These are phyloP conservation scores for Chloris gayana DNA, from an alignment of 176 grass and related monocot species.

Conservation along the genomic window DNA sequence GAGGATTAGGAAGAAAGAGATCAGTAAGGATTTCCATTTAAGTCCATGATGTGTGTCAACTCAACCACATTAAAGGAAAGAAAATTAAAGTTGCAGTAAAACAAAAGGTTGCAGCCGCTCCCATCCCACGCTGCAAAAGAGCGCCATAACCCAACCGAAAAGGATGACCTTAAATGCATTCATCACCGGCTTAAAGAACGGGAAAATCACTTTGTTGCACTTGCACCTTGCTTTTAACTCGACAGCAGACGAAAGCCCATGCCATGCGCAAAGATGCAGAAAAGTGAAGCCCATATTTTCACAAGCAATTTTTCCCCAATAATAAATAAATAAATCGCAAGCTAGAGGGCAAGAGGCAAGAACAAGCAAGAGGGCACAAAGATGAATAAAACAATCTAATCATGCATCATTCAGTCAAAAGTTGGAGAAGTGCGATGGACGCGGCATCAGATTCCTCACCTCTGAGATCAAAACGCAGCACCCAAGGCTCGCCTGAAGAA, in stretches of 20 bases:
- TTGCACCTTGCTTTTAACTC: conserved; percentile 38
- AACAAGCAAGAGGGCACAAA: too few species aligned
- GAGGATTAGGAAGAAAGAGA: neutral
- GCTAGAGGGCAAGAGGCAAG: too few species aligned
- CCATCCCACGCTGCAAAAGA: conserved; percentile 44
- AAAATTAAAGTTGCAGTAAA: conserved; percentile 7
- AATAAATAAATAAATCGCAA: too few species aligned
- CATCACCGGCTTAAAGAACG: conserved; percentile 46
- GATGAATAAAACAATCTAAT: neutral
- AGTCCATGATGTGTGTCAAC: conserved; percentile 24
- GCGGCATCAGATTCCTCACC: conserved; percentile 46
- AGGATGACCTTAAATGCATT: conserved; percentile 45
- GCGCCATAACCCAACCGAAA: conserved; percentile 29
- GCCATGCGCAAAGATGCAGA: neutral
- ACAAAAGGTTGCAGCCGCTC: conserved; percentile 29
- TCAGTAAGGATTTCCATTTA: neutral
- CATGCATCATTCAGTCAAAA: conserved; percentile 7
- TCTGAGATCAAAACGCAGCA: conserved; percentile 19
- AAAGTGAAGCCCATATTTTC: conserved; percentile 16
- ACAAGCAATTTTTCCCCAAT: too few species aligned
- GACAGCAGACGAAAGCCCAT: conserved; percentile 24
- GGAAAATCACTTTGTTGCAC: conserved; percentile 38
- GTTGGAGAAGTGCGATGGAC: neutral
- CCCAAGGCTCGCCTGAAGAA: too few species aligned
- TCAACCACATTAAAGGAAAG: conserved; percentile 4